Base-by-base conservation (phyloP, 176 grass and related monocot species). In the Hordeum marinum region DNA sequence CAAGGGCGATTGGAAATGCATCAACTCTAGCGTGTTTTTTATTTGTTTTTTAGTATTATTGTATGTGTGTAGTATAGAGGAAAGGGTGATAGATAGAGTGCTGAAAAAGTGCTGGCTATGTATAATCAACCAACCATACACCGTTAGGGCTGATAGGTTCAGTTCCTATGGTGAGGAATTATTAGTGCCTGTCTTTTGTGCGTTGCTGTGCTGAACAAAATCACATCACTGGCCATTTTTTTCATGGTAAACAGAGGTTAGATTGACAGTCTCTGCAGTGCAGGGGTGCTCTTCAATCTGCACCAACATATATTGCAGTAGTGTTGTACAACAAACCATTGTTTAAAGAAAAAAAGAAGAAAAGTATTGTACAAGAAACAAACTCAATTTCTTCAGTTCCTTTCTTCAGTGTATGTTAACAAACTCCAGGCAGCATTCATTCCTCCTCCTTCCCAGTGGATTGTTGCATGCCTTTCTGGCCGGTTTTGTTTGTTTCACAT, bases 401-500 rank as follows among this genome's bases (percentile, higher is more conserved):
- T 6, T 52, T 15, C 15, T 50, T 29, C 29, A 29, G 29, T 29
- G 29, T 29, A 1, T 29, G 29, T 29, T 12, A 62, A 61, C 77
- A n/a, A 9, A 76, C 69, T 18, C 62, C 50, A 9, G 63, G 41
- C 14, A 17, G 48, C 54, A 35, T 17, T 75, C 31, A 2, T 32
- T 43, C 68, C 11, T 79, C 74, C 48, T 48, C 37, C 24, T 85
- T 68, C 82, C 69, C 57, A n/a, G 68, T 75, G 68, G 60, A 89
- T 34, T 74, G 76, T 75, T 80, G 76, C 87, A 29, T 10, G 39
- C 27, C 40, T 67, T 78, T 82, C 72, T 42, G 50, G 32, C 24
- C 55, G 2, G 78, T 63, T 90, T 90, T 82, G 83, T 85, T 85
- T 86, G 88, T 63, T 86, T 72, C 63, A 77, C 71, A 85, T 70